phyloP scores from a whole-genome alignment of 768 basidiomycete species.

The Sporobolomyces phaffii region DNA sequence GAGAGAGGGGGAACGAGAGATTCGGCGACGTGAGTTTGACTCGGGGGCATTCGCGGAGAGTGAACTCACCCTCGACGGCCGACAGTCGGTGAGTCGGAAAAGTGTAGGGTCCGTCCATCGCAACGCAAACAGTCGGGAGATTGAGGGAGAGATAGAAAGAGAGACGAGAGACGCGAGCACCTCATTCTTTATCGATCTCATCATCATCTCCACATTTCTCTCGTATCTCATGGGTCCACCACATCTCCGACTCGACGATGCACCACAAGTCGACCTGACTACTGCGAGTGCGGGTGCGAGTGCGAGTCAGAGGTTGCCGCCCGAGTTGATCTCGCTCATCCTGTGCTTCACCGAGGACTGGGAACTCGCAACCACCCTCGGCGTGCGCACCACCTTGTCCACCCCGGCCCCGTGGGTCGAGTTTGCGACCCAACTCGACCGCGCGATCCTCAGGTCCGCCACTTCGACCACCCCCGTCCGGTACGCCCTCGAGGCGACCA shows the following conservation, averaged over 20 bases:
- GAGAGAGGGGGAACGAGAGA: background rate
- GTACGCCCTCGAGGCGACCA: constrained; percentile 56
- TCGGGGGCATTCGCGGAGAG: background rate
- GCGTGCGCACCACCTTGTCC: constrained; percentile 63
- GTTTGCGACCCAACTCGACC: constrained; percentile 63
- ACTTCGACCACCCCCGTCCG: constrained; percentile 60
- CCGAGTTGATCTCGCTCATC: constrained; percentile 36
- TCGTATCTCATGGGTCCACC: too few species aligned
- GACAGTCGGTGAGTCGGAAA: constrained; percentile 47
- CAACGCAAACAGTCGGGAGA: too few species aligned
- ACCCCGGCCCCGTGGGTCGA: constrained; percentile 62
- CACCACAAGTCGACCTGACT: too few species aligned
- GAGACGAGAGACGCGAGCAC: background rate
- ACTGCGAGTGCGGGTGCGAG: background rate
- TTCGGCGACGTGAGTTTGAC: background rate
- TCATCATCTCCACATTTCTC: too few species aligned
- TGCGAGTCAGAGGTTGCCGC: constrained; percentile 30
- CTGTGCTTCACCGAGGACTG: constrained; percentile 53
- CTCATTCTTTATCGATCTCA: background rate
- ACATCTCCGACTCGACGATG: too few species aligned
- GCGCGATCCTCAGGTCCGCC: constrained; percentile 58
- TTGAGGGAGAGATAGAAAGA: background rate
- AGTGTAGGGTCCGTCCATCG: constrained; percentile 45
- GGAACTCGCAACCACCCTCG: constrained; percentile 73
- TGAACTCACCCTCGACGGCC: constrained; percentile 45